Evolutionary conservation across 1,139 yeast genomes (phyloP).

Genomic region (Groenewaldozyma sp.): DNA sequence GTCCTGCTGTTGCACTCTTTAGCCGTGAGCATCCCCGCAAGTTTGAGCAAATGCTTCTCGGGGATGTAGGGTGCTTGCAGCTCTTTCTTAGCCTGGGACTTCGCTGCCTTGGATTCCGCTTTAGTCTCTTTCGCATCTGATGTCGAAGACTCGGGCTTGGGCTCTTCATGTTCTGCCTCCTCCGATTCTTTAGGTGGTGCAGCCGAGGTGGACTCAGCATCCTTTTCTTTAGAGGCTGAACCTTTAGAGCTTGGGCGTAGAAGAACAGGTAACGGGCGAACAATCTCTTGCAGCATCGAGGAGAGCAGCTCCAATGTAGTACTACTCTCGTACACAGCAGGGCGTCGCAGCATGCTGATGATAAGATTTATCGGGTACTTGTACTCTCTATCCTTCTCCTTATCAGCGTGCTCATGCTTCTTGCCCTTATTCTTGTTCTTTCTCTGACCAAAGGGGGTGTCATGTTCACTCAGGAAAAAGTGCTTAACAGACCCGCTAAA

Average conservation of each 20-base stretch:
- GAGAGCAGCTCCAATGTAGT: conserved; percentile 71
- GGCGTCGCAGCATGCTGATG: conserved; percentile 52
- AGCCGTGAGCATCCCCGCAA: conserved; percentile 65
- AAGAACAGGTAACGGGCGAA: conserved; percentile 51
- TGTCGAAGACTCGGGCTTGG: neutral
- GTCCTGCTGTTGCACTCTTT: conserved; percentile 83
- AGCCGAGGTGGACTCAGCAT: conserved; percentile 10
- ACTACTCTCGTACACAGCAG: conserved; percentile 59
- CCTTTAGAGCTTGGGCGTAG: conserved; percentile 18
- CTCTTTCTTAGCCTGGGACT: conserved; percentile 12
- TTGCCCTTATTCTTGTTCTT: conserved; percentile 32
- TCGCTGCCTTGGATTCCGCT: neutral
- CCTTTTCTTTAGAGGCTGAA: conserved; percentile 13
- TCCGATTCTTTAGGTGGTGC: neutral
- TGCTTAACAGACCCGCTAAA: conserved; percentile 61
- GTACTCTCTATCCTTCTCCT: conserved; percentile 32
- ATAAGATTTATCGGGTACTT: conserved; percentile 67
- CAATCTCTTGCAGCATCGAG: conserved; percentile 63
- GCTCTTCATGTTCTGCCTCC: neutral
- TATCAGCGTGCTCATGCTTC: conserved; percentile 25
- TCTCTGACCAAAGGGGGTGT: conserved; percentile 40
- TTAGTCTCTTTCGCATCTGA: conserved; percentile 7
- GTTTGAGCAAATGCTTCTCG: conserved; percentile 48
- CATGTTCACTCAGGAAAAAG: conserved; percentile 77
- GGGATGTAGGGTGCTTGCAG: conserved; percentile 60